These are phyloP conservation scores for Blastobotrys muscicola DNA, from an alignment of 805 yeast species.

Conservation along the genomic window DNA sequence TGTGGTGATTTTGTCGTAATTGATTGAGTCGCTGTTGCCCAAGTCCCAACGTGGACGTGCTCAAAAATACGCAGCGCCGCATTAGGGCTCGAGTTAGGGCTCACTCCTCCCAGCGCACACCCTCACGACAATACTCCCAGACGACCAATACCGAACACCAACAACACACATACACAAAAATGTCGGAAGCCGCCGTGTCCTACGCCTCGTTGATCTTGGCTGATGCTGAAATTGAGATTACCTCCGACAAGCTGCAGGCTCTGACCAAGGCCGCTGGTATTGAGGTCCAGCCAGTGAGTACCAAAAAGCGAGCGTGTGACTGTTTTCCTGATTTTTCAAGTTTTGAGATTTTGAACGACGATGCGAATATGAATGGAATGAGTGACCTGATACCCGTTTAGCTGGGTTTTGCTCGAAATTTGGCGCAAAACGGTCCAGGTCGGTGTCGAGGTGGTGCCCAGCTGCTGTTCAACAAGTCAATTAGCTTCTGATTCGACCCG, in stretches of 20 bases:
- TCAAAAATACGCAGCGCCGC: neutral
- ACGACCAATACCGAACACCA: neutral
- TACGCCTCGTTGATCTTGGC: conserved; percentile 98
- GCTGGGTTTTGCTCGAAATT: too few relatives aligned
- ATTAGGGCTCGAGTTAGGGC: neutral
- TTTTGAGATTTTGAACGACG: neutral
- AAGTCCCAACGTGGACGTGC: neutral
- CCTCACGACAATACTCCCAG: neutral
- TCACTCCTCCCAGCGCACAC: neutral
- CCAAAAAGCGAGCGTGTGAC: neutral
- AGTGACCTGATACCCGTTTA: neutral
- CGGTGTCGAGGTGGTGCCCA: too few relatives aligned
- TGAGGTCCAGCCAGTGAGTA: conserved; percentile 46
- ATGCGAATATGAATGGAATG: neutral
- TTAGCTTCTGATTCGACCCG: too few relatives aligned
- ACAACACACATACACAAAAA: conserved; percentile 15
- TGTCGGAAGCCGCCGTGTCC: conserved; percentile 71
- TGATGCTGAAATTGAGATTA: conserved; percentile 91
- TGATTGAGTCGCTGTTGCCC: neutral
- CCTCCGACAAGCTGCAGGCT: conserved; percentile 73
- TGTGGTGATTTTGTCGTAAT: neutral
- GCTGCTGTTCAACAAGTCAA: too few relatives aligned
- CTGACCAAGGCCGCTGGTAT: conserved; percentile 80
- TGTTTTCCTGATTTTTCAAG: neutral
- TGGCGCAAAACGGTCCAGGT: too few relatives aligned